A percentile compares a stretch with the other conserved stretches of the same genome.
These are phyloP conservation scores for Ustilago sp. DNA, from an alignment of 1,284 basidiomycete species.

Conservation along the genomic window DNA sequence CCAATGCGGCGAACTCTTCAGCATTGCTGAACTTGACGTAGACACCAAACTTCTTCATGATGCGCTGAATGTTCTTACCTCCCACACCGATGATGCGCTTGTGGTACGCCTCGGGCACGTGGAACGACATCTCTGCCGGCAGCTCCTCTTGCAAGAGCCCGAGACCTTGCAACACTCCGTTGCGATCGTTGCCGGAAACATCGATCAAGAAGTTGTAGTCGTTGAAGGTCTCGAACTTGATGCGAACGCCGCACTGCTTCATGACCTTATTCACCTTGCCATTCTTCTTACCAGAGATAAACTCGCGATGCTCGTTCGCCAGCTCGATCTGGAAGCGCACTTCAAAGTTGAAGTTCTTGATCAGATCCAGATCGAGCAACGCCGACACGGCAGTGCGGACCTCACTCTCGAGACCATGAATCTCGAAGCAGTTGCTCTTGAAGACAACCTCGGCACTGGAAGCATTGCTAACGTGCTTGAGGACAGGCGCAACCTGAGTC, in stretches of 20 bases:
- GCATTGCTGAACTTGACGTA: conserved; percentile 99
- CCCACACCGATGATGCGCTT: conserved; percentile 99
- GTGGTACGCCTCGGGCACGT: conserved; percentile 97
- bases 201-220: conserved; percentile 99
- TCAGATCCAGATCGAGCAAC: conserved; percentile 88
- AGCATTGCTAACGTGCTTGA: conserved; percentile 86
- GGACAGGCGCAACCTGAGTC: conserved; percentile 83
- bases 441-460: conserved; percentile 95
- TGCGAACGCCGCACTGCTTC: conserved; percentile 80
- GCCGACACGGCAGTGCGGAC: conserved; percentile 86
- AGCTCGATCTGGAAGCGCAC: conserved; percentile 98
- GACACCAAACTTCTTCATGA: conserved; percentile 99
- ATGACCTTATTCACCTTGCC: conserved; percentile 73
- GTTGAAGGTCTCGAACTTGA: conserved; percentile 99
- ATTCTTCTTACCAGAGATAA: conserved; percentile 76
- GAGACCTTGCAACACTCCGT: conserved; percentile 85
- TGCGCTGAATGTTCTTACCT: conserved; percentile 96
- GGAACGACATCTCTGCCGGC: conserved; percentile 98
- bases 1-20: conserved; percentile 93
- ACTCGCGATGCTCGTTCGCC: conserved; percentile 96
- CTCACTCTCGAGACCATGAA: conserved; percentile 94
- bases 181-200: conserved; percentile 72
- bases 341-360: conserved; percentile 95
- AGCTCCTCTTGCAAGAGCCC: conserved; percentile 93
- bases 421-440: conserved; percentile 96